Evolutionary conservation across 768 basidiomycete species (phyloP), one percentile per base, ranked within the genome.

Genomic region (Trametes cingulata): DNA sequence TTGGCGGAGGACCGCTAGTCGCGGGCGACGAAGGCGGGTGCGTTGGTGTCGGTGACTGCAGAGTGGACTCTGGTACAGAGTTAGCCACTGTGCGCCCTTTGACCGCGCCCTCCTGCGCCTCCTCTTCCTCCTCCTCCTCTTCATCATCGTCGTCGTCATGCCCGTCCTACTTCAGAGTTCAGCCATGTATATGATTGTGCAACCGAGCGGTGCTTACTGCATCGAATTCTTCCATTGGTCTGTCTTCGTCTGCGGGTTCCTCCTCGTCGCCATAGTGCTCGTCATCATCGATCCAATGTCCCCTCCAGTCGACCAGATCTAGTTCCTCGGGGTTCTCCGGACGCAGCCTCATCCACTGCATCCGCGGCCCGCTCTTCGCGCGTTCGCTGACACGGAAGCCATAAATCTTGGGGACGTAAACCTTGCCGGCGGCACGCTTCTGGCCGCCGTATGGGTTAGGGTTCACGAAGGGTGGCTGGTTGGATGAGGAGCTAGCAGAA

Each of bases 301-400:
- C 95, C 58, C 90, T 82, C 85, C 88, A 93, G 72, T 97, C 95
- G 29, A 97, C 95, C 68, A 81, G 78, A 66, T 95, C 93, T 67
- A 98, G 73, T 67, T 95, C 93, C 55, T 83, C 83, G 1, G 86
- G 82, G 58, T 80, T 85, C 72, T 90, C 86, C 33, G 96, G 96
- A 59, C 96, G 80, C 73, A 94, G 73, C 55, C 97, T 81, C 73
- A 98, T 74, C 97, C 97, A 99, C 69, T 89, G 88, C 95, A 99
- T 98, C 59, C 97, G 82, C 14, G 97, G 97, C 5, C 97, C 97
- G 67, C 85, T 91, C 73, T 93, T 91, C 12, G 97, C 94, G 52
- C 92, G 80, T 73, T 99, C 97, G 70, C 90, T 95, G 25, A 99
- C 96, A 75, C 90, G 92, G 82, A 99, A 99, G 0, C 97, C 97